These are phyloP conservation scores for Lachancea kluyveri DNA, from an alignment of 805 yeast genomes.

Conservation along the genomic window DNA sequence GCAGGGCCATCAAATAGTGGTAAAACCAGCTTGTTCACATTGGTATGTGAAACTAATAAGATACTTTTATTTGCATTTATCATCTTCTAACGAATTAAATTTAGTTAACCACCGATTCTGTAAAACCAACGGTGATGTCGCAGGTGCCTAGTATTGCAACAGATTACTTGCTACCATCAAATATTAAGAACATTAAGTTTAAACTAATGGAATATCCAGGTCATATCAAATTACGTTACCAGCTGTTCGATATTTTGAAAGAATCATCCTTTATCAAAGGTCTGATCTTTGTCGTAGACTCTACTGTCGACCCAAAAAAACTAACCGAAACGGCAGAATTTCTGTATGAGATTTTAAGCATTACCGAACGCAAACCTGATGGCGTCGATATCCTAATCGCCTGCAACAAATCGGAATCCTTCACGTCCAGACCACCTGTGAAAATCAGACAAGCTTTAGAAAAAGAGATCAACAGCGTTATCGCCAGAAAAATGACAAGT, in stretches of 20 bases:
- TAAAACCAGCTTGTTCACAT: slow-evolving; percentile 51
- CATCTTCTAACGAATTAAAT: too few species aligned
- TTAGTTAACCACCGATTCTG: slow-evolving; percentile 24
- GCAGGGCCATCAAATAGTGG: slow-evolving; percentile 63
- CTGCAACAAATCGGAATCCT: slow-evolving; percentile 80
- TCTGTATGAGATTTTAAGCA: slow-evolving; percentile 50
- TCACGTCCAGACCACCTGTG: slow-evolving; percentile 67
- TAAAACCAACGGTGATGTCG: slow-evolving; percentile 42
- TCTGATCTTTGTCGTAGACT: slow-evolving; percentile 70
- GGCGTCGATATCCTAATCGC: slow-evolving; percentile 75
- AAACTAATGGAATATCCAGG: slow-evolving; percentile 83
- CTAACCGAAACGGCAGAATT: slow-evolving; percentile 51
- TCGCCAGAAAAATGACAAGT: slow-evolving; percentile 39
- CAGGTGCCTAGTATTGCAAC: slow-evolving; percentile 41
- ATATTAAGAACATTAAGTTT: slow-evolving; percentile 33
- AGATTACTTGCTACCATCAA: slow-evolving; percentile 35
- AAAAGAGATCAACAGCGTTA: slow-evolving; percentile 49
- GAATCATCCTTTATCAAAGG: slow-evolving; percentile 50
- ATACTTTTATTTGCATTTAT: too few species aligned
- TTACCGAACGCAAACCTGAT: slow-evolving; percentile 55
- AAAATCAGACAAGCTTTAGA: slow-evolving; percentile 59
- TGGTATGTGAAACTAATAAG: slow-evolving; percentile 15
- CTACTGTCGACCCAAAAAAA: slow-evolving; percentile 47
- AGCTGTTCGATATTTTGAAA: slow-evolving; percentile 44
- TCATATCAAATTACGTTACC: slow-evolving; percentile 63